Evolutionary conservation across 108 stramenopile species (phyloP), one percentile per base, ranked within the genome.

Genomic region (Fragilariopsis cylindrus): DNA sequence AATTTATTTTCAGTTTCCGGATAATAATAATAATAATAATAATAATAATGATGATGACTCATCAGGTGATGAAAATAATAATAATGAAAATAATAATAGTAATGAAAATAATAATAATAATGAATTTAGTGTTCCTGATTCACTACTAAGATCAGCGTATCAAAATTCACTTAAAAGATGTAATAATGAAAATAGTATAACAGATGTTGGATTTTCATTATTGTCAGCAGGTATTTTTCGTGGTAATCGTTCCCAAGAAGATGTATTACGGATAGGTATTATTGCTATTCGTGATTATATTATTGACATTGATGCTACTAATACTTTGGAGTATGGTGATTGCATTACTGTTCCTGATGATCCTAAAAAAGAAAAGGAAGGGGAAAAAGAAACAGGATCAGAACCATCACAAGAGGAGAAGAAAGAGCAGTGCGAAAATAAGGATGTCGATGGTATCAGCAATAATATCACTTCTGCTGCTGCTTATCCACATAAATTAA

Each of bases 141-240:
- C 60, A 39, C 58, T 90, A 39, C 54, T 90, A 43, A 54, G 66
- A 16, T 82, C 79, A 9, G 91, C 89, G 11, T 92, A 92, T 78
- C 12, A 64, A 13, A 30, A 69, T 1, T 76, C 80, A 44, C 55
- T 90, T 73, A 70, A 83, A 57, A 72, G 78, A 18, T 82, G 71
- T 13, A 60, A 74, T 42, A 60, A 74, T 42, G 66, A 77, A 42
- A 72, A 79, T n/a, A 48, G 77, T 4, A 66, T 92, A 30, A 79
- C 87, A 54, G 82, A 84, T 0, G 71, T 96, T 43, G 90, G 84
- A 6, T 93, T 93, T 77, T 77, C 83, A 39, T 77, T 96, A 48
- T 52, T 96, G 3, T 89, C 88, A 5, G 88, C 92, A 7, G 95
- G 95, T 7, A 72, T 93, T 9, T 96, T 80, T 76, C 85, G 90